Evolutionary conservation across 345 rosid genomes (phyloP).

Genomic region (Heritiera fomes): DNA sequence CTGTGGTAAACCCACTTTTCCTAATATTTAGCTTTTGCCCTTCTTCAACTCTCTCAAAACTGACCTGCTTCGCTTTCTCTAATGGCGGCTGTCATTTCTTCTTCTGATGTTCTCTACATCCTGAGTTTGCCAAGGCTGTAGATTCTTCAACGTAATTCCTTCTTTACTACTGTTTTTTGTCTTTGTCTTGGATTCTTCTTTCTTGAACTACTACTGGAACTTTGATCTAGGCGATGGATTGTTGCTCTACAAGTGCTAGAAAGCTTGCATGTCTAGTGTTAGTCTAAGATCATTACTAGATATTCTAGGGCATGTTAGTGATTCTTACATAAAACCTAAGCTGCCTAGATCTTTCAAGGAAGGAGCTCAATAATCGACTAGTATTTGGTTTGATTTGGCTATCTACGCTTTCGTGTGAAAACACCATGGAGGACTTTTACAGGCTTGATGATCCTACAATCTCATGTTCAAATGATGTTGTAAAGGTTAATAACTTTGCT

Average conservation of each 20-base stretch:
- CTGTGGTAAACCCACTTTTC: constrained; percentile 8
- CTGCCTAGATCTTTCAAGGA: neutral
- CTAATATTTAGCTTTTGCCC: neutral
- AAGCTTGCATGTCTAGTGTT: neutral
- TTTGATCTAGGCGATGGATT: neutral
- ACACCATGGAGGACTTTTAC: constrained; percentile 43
- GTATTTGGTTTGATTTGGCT: neutral
- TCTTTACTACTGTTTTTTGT: neutral
- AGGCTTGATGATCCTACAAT: constrained; percentile 33
- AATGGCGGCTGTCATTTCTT: constrained; percentile 1
- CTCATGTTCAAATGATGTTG: constrained; percentile 21
- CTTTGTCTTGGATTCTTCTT: neutral
- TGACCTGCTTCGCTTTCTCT: neutral
- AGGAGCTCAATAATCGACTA: neutral
- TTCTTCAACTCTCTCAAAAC: constrained; percentile 14
- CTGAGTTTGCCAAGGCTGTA: neutral
- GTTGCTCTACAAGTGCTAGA: neutral
- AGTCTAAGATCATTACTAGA: neutral
- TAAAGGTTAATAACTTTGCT: constrained; percentile 21
- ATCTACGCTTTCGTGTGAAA: neutral
- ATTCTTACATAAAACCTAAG: neutral
- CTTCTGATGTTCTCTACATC: neutral
- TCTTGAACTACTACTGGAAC: neutral
- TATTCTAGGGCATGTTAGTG: neutral
- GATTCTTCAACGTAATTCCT: neutral